Conservation (phyloP, 805 yeast species). For the Lachancea fermentati region DNA sequence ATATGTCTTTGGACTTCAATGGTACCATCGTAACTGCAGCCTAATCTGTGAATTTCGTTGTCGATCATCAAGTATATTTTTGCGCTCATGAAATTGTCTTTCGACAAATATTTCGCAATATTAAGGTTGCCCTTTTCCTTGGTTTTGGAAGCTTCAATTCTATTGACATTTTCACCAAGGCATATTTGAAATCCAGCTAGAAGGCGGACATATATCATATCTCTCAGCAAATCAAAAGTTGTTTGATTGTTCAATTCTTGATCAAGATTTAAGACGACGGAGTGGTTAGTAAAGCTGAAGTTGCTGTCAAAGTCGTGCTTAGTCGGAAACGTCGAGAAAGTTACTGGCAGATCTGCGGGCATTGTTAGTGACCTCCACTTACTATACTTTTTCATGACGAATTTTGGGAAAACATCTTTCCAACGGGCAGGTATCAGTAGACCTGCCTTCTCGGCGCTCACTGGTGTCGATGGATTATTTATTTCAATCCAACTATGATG, state of each 20-base stretch:
- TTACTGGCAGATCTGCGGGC: constrained; percentile 87
- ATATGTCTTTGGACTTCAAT: constrained; percentile 75
- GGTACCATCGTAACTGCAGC: constrained; percentile 63
- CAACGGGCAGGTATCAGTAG: constrained; percentile 74
- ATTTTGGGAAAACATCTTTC: constrained; percentile 83
- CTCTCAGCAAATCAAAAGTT: constrained; percentile 63
- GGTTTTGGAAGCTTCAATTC: constrained; percentile 44
- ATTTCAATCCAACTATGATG: constrained; percentile 50
- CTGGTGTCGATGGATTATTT: constrained; percentile 70
- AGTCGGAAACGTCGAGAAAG: constrained; percentile 73
- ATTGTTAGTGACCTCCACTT: constrained; percentile 92
- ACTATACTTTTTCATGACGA: constrained; percentile 57
- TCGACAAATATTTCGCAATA: constrained; percentile 50
- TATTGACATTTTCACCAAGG: constrained; percentile 59
- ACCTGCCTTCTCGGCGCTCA: constrained; percentile 47
- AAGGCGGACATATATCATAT: constrained; percentile 79
- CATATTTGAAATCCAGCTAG: constrained; percentile 89
- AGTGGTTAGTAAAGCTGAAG: constrained; percentile 79
- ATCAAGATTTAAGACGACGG: constrained; percentile 57
- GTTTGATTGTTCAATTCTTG: constrained; percentile 45
- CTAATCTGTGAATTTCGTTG: constrained; percentile 80
- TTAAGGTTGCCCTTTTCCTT: constrained; percentile 45
- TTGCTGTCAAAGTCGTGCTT: constrained; percentile 60
- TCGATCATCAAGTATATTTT: constrained; percentile 71
- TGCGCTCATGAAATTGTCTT: constrained; percentile 44